Percentiles rank a stretch among this genome's conserved stretches.
Evolutionary conservation across 768 basidiomycete genomes (phyloP).

Genomic region (Mycena venus): DNA sequence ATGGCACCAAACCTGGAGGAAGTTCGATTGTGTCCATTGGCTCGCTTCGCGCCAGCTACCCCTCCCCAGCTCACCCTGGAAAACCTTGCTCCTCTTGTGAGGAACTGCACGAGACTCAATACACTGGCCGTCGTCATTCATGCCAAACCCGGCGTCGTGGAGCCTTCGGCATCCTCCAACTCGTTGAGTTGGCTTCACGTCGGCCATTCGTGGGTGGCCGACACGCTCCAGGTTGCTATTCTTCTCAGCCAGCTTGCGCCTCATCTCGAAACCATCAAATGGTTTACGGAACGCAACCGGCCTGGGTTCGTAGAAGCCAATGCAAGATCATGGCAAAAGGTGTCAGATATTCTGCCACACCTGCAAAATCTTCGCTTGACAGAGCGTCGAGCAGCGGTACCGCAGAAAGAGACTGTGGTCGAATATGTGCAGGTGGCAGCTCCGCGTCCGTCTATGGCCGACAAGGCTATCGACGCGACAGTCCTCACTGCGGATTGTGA

Average conservation of each 20-base stretch:
- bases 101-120: slow-evolving; percentile 71
- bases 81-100: slow-evolving; percentile 70
- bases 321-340: slow-evolving; percentile 77
- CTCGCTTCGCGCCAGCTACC: slow-evolving; percentile 69
- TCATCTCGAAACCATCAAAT: slow-evolving; percentile 75
- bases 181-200: slow-evolving; percentile 80
- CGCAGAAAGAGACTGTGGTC: slow-evolving; percentile 33
- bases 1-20: slow-evolving; percentile 79
- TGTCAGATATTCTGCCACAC: slow-evolving; percentile 78
- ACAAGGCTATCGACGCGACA: slow-evolving; percentile 68
- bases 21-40: slow-evolving; percentile 75
- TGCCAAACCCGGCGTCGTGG: slow-evolving; percentile 60
- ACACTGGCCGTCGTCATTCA: slow-evolving; percentile 77
- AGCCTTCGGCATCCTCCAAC: slow-evolving; percentile 68
- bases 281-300: slow-evolving; percentile 85
- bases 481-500: slow-evolving; percentile 55
- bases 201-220: slow-evolving; percentile 80
- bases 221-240: slow-evolving; percentile 78
- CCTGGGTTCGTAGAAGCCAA: slow-evolving; percentile 77
- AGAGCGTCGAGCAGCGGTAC: slow-evolving; percentile 64
- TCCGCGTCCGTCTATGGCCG: slow-evolving; percentile 39
- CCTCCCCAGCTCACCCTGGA: slow-evolving; percentile 74
- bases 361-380: slow-evolving; percentile 74
- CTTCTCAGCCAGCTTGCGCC: slow-evolving; percentile 86
- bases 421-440: slow-evolving; percentile 28